Percentiles rank a stretch among this genome's conserved stretches.
Conservation (phyloP, 352 stramenopile species). For the Discostella stelligera region DNA sequence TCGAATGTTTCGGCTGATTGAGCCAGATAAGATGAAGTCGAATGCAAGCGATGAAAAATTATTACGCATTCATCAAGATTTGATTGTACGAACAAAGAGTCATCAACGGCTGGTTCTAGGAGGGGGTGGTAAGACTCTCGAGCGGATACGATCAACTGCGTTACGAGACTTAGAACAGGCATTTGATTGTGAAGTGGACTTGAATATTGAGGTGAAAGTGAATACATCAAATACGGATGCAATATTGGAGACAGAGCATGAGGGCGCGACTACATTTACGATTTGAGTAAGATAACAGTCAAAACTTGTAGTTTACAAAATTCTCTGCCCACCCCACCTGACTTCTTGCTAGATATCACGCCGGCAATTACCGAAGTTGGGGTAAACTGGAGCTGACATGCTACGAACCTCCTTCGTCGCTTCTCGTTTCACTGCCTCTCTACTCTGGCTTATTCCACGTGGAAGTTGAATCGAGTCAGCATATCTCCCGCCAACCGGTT, state of each 20-base stretch:
- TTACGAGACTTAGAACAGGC: conserved; percentile 58
- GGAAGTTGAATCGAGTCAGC: background rate
- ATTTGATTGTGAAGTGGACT: conserved; percentile 61
- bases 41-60: conserved; percentile 40
- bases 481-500: background rate
- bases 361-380: no score
- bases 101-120: conserved; percentile 64
- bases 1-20: conserved; percentile 42
- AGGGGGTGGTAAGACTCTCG: conserved; percentile 57
- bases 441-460: no score
- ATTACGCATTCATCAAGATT: conserved; percentile 70
- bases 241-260: conserved; percentile 31
- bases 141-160: conserved; percentile 66
- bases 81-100: conserved; percentile 75
- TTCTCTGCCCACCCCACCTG: no score
- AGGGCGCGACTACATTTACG: conserved; percentile 13
- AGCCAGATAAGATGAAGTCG: conserved; percentile 15
- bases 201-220: conserved; percentile 64
- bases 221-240: conserved; percentile 56
- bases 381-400: no score
- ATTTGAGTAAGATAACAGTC: background rate
- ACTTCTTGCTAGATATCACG: no score
- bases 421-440: no score
- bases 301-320: no score
- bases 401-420: no score